Conservation (phyloP, 2,329 filamentous ascomycete species). For the Fusarium veterinarium region DNA sequence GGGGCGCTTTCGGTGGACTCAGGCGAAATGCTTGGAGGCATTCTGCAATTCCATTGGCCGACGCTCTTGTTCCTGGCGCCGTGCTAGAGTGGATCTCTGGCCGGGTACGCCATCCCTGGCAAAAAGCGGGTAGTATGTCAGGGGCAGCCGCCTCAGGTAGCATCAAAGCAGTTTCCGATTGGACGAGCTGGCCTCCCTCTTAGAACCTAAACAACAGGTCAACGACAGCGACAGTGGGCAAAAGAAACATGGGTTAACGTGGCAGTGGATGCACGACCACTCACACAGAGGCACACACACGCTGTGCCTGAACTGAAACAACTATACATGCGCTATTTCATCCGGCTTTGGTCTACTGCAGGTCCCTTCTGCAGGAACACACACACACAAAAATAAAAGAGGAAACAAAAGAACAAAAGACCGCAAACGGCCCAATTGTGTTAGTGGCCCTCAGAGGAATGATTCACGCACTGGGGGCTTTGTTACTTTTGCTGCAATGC, state of each 20-base stretch:
- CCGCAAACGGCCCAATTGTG: conserved; percentile 27
- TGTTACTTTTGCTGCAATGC: conserved; percentile 3
- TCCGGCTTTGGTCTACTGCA: conserved; percentile 28
- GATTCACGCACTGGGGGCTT: conserved; percentile 1
- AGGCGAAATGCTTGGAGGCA: conserved; percentile 22
- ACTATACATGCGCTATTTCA: conserved; percentile 19
- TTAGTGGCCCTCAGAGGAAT: conserved; percentile 4
- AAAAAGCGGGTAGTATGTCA: conserved; percentile 14
- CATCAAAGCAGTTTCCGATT: conserved; percentile 24
- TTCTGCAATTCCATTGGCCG: conserved; percentile 17
- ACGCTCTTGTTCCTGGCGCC: conserved; percentile 14
- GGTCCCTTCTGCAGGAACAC: conserved; percentile 37
- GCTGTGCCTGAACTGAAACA: conserved; percentile 34
- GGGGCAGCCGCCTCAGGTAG: conserved; percentile 26
- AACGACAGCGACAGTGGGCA: not conserved
- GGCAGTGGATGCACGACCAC: conserved; percentile 26
- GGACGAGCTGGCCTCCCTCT: not conserved
- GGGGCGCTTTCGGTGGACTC: conserved; percentile 25
- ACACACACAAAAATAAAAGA: conserved; percentile 6
- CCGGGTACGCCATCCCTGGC: conserved; percentile 17
- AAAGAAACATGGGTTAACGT: conserved; percentile 34
- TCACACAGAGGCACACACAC: conserved; percentile 3
- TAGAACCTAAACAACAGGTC: conserved; percentile 18
- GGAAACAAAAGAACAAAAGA: conserved; percentile 19
- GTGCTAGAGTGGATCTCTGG: conserved; percentile 1